Evolutionary conservation across 768 basidiomycete species (phyloP).

Genomic region (Mycena venus): DNA sequence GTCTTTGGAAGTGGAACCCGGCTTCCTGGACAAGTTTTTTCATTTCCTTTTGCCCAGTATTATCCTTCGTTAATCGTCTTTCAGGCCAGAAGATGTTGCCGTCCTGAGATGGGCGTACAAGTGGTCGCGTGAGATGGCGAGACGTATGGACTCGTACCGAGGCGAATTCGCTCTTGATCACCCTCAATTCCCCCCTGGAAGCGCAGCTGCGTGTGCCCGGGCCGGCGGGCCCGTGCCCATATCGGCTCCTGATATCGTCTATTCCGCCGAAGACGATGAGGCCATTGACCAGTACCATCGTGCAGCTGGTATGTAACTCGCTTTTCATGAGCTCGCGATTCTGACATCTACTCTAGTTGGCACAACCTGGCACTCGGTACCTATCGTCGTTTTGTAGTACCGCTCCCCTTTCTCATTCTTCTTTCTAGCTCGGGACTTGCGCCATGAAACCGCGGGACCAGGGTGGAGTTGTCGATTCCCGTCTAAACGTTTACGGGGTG

Average conservation of each 20-base stretch:
- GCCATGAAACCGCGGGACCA: slow-evolving; percentile 61
- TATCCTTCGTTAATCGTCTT: neutral
- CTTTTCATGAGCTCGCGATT: neutral
- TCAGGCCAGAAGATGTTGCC: slow-evolving; percentile 40
- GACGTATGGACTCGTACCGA: slow-evolving; percentile 51
- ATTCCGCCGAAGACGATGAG: slow-evolving; percentile 37
- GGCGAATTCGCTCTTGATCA: slow-evolving; percentile 33
- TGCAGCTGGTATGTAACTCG: neutral
- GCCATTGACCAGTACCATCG: slow-evolving; percentile 35
- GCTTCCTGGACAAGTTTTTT: slow-evolving; percentile 51
- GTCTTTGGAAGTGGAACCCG: slow-evolving; percentile 46
- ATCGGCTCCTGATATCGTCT: slow-evolving; percentile 34
- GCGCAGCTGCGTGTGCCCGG: slow-evolving; percentile 10
- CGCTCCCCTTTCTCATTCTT: neutral
- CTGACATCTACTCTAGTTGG: neutral
- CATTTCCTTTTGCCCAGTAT: neutral
- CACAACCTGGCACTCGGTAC: slow-evolving; percentile 33
- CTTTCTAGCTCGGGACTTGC: slow-evolving; percentile 61
- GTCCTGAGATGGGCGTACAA: slow-evolving; percentile 55
- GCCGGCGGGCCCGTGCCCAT: slow-evolving; percentile 31
- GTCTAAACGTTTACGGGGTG: slow-evolving; percentile 61
- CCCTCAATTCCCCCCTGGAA: slow-evolving; percentile 9
- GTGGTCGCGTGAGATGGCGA: slow-evolving; percentile 51
- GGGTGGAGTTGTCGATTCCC: slow-evolving; percentile 62
- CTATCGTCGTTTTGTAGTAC: neutral